These are phyloP conservation scores for grape (Vitis vinifera) DNA, from an alignment of 164 flowering plant genomes.

Conservation along the genomic window ASM3070453v1 NC_081822.1:14442501-14443000, in stretches of 20 bases:
- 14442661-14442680: slow-evolving; percentile 45
- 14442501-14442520: no score
- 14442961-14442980: no score
- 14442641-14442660: no score
- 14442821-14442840: slow-evolving; percentile 27
- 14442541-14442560: no score
- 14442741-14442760: slow-evolving; percentile 51
- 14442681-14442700: slow-evolving; percentile 56
- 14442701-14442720: slow-evolving; percentile 32
- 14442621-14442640: no score
- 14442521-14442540: no score
- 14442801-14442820: slow-evolving; percentile 59
- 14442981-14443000: no score
- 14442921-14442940: slow-evolving; percentile 47
- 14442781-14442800: slow-evolving; percentile 83
- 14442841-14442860: slow-evolving; percentile 35
- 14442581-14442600: no score
- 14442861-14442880: slow-evolving; percentile 31
- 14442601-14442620: no score
- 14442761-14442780: slow-evolving; percentile 69
- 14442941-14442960: slow-evolving; percentile 19
- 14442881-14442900: slow-evolving; percentile 62
- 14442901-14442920: slow-evolving; percentile 87
- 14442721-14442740: slow-evolving; percentile 23
- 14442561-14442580: no score